Percentiles rank a stretch among this genome's conserved stretches.
Evolutionary conservation across 129 eudicot genomes (phyloP).

Genomic region (Helianthus annuus): HanXRQr2.0-SUNRISE NC_035443.2:73131045-73131544

Average conservation of each 20-base stretch:
- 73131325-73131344: slow-evolving; percentile 49
- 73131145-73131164: slow-evolving; percentile 94
- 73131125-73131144: slow-evolving; percentile 90
- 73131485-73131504: too few relatives aligned
- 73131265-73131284: slow-evolving; percentile 3
- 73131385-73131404: slow-evolving; percentile 82
- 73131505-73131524: too few relatives aligned
- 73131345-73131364: slow-evolving; percentile 61
- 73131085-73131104: slow-evolving; percentile 8
- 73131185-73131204: slow-evolving; percentile 50
- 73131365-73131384: slow-evolving; percentile 94
- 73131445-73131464: slow-evolving; percentile 2
- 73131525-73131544: too few relatives aligned
- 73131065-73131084: slow-evolving; percentile 1
- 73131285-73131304: slow-evolving; percentile 41
- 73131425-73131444: background rate
- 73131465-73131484: too few relatives aligned
- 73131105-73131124: slow-evolving; percentile 61
- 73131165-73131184: slow-evolving; percentile 97
- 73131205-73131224: slow-evolving; percentile 7
- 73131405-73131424: slow-evolving; percentile 21
- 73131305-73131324: slow-evolving; percentile 98
- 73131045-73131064: background rate
- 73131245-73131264: background rate
- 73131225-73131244: slow-evolving; percentile 9